Percentiles rank a stretch among this genome's conserved stretches.
Conservation (phyloP, 2,329 filamentous ascomycete genomes). For the Colletotrichum sp. region DNA sequence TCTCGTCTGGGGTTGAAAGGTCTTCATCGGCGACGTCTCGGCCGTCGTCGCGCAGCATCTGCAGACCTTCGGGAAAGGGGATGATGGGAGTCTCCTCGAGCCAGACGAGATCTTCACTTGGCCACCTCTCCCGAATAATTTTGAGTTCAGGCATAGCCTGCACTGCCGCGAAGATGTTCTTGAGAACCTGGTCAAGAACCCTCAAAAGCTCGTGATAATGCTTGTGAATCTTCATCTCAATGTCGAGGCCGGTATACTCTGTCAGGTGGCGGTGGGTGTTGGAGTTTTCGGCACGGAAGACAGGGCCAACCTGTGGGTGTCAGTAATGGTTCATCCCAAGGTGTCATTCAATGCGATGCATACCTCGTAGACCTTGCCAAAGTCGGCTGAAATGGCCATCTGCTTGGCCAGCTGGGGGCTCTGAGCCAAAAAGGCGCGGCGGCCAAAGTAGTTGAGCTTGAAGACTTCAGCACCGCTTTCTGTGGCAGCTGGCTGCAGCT, state of each 20-base stretch:
- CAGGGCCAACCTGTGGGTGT: constrained; percentile 67
- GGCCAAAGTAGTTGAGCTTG: constrained; percentile 88
- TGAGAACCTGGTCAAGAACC: constrained; percentile 80
- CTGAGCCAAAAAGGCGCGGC: constrained; percentile 86
- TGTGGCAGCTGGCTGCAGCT: constrained; percentile 87
- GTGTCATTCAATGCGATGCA: constrained; percentile 20
- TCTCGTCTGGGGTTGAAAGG: constrained; percentile 84
- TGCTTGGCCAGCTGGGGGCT: constrained; percentile 93
- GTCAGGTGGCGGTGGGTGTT: constrained; percentile 95
- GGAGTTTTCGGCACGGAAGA: constrained; percentile 94
- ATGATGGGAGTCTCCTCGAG: constrained; percentile 84
- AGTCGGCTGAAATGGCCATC: constrained; percentile 89
- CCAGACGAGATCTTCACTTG: constrained; percentile 86
- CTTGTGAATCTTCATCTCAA: constrained; percentile 90
- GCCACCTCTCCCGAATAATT: constrained; percentile 81
- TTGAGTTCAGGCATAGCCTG: constrained; percentile 71
- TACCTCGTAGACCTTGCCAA: constrained; percentile 83
- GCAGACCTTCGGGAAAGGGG: constrained; percentile 78
- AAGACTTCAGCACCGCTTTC: constrained; percentile 93
- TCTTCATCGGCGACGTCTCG: constrained; percentile 81
- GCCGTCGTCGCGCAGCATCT: constrained; percentile 83
- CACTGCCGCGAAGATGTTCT: constrained; percentile 64
- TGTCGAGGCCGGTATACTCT: constrained; percentile 90
- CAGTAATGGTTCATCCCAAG: not conserved
- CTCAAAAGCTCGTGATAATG: constrained; percentile 89